Conservation (phyloP, 768 basidiomycete species). For the Leccinum olivaceopallidum region DNA sequence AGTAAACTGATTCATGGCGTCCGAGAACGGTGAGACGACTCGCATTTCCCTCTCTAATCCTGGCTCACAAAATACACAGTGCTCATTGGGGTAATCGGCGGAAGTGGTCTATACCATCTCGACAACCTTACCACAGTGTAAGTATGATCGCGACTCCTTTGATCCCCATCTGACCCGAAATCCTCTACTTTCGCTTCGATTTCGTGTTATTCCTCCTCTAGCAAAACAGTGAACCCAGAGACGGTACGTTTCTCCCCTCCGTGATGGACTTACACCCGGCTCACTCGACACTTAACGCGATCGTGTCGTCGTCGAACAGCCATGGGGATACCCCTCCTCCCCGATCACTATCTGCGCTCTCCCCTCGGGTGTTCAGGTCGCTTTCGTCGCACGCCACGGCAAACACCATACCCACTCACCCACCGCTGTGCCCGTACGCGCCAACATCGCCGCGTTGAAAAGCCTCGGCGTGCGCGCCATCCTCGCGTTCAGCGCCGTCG, state of each 20-base stretch:
- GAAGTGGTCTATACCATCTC: slow-evolving; percentile 90
- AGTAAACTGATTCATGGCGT: slow-evolving; percentile 9
- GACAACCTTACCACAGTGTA: slow-evolving; percentile 89
- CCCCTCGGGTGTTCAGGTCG: slow-evolving; percentile 75
- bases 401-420: slow-evolving; percentile 76
- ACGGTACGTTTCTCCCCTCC: slow-evolving; percentile 56
- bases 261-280: neutral
- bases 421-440: slow-evolving; percentile 78
- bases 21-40: slow-evolving; percentile 17
- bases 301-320: slow-evolving; percentile 44
- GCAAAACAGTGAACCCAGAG: slow-evolving; percentile 74
- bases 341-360: slow-evolving; percentile 92
- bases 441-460: slow-evolving; percentile 96
- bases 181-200: neutral
- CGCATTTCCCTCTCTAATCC: neutral
- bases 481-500: slow-evolving; percentile 94
- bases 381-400: slow-evolving; percentile 93
- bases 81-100: slow-evolving; percentile 87
- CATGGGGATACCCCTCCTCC: slow-evolving; percentile 91
- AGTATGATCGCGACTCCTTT: slow-evolving; percentile 31
- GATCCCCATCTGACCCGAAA: neutral
- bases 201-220: slow-evolving; percentile 31
- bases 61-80: slow-evolving; percentile 40
- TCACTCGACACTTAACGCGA: neutral
- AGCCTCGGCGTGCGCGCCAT: slow-evolving; percentile 86